Conservation (phyloP, 106 monocot genomes). For the Gastrodia elata region DNA sequence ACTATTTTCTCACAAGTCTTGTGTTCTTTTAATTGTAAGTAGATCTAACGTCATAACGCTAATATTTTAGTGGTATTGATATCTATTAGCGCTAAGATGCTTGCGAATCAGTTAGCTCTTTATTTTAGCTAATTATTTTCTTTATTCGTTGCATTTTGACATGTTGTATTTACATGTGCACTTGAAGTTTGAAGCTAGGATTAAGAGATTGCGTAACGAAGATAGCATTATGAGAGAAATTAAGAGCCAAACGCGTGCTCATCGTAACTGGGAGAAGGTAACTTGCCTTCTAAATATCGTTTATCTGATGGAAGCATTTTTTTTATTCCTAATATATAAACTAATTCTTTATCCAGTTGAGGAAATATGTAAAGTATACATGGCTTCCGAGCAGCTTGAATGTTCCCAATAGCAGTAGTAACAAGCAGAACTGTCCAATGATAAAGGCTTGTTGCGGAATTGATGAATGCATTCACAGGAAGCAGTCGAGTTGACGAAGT, state of each 20-base stretch:
- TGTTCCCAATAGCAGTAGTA: neutral
- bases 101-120: no score
- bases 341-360: conserved; percentile 13
- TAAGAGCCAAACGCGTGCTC: conserved; percentile 22
- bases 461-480: conserved; percentile 13
- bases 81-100: no score
- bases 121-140: no score
- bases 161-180: no score
- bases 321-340: neutral
- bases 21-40: no score
- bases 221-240: conserved; percentile 25
- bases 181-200: conserved; percentile 30
- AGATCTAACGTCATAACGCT: no score
- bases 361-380: conserved; percentile 33
- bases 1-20: no score
- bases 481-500: conserved; percentile 12
- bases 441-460: conserved; percentile 11
- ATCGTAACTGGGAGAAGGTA: conserved; percentile 35
- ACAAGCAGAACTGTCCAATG: neutral
- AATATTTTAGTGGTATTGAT: no score
- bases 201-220: conserved; percentile 29
- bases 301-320: neutral
- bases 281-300: neutral
- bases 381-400: conserved; percentile 23
- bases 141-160: no score